Percentiles rank a stretch among this genome's conserved stretches.
phyloP scores from a whole-genome alignment of 148 eudicot species.

The Cornus kousa region DNA sequence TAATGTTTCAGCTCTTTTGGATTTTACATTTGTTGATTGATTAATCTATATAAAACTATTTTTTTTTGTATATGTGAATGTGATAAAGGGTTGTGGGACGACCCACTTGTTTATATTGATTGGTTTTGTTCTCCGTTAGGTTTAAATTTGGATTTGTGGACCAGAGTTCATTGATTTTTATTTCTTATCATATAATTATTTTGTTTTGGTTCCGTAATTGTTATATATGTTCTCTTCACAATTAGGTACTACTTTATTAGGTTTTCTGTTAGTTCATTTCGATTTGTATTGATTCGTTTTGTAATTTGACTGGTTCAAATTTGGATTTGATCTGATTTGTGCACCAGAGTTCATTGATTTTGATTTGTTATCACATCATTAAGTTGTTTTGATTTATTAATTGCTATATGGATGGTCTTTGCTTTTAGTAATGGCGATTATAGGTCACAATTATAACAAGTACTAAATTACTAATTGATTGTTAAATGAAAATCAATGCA shows the following conservation, averaged over 20 bases:
- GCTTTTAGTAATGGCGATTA: not conserved
- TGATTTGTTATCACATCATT: not conserved
- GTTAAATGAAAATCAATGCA: not conserved
- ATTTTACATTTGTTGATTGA: no score
- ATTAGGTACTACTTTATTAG: constrained; percentile 24
- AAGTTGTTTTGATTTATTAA: not conserved
- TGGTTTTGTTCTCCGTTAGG: no score
- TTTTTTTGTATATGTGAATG: no score
- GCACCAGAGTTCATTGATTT: not conserved
- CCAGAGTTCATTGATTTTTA: no score
- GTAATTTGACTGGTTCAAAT: not conserved
- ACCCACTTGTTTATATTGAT: no score
- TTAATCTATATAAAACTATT: no score
- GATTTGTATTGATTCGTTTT: not conserved
- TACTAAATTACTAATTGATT: not conserved
- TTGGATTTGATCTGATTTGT: not conserved
- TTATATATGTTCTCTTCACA: constrained; percentile 20
- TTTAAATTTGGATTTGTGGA: no score
- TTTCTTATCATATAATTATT: no score
- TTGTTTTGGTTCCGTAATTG: no score
- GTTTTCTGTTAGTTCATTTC: not conserved
- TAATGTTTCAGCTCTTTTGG: no score
- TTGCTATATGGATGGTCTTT: not conserved
- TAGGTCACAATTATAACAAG: not conserved
- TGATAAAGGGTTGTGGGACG: no score